phyloP scores from a whole-genome alignment of 306 rosid genomes.

The Rosa persica region DNA sequence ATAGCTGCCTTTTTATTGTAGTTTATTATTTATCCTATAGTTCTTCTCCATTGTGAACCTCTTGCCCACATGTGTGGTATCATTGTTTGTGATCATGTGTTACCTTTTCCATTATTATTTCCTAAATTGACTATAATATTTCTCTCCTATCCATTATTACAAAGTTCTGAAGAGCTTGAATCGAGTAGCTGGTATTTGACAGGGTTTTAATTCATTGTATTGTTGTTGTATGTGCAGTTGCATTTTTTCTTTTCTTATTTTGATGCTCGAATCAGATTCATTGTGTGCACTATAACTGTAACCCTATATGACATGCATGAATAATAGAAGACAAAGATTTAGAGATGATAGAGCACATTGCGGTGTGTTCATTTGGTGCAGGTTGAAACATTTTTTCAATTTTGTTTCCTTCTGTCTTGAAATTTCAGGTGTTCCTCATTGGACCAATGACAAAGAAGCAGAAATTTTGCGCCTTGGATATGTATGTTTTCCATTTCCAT shows the following conservation, averaged over 20 bases:
- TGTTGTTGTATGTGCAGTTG: background rate
- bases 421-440: conserved; percentile 61
- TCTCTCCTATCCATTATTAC: background rate
- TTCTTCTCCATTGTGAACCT: background rate
- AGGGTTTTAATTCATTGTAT: background rate
- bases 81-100: background rate
- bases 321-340: background rate
- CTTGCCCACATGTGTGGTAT: background rate
- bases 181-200: background rate
- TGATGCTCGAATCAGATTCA: background rate
- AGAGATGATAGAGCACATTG: background rate
- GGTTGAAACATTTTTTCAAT: background rate
- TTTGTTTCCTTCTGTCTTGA: background rate
- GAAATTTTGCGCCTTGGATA: conserved; percentile 71
- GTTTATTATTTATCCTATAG: background rate
- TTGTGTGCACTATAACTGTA: background rate
- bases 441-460: conserved; percentile 79
- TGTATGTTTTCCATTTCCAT: conserved; percentile 40
- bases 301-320: background rate
- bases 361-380: background rate
- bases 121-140: background rate
- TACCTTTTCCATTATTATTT: background rate
- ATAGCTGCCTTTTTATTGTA: background rate
- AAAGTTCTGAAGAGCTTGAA: too few relatives aligned
- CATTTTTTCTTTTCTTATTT: background rate